Conservation (phyloP, 2,329 filamentous ascomycete genomes). For the Amauroascus verrucosus region DNA sequence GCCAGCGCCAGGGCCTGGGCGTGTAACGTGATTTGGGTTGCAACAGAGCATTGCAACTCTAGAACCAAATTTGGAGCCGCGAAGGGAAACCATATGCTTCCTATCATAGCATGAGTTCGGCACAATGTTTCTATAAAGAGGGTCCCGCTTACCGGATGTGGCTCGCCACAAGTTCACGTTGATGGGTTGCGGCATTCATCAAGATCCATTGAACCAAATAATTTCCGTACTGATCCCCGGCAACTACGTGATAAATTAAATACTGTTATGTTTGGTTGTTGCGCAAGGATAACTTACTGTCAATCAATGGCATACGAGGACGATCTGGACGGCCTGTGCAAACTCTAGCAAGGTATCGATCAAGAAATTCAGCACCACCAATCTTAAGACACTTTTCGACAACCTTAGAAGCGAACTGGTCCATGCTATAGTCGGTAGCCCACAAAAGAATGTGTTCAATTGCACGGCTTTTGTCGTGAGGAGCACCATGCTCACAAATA, state of each 20-base stretch:
- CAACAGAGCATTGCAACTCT: conserved; percentile 98
- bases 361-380: conserved; percentile 77
- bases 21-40: conserved; percentile 80
- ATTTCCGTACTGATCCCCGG: conserved; percentile 97
- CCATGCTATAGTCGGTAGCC: conserved; percentile 94
- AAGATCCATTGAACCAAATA: conserved; percentile 97
- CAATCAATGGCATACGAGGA: conserved; percentile 90
- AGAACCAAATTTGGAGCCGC: conserved; percentile 96
- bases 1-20: conserved; percentile 73
- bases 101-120: conserved; percentile 25
- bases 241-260: conserved; percentile 42
- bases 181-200: conserved; percentile 73
- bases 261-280: neutral
- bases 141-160: conserved; percentile 61
- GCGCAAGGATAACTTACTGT: conserved; percentile 48
- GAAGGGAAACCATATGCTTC: conserved; percentile 98
- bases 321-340: conserved; percentile 84
- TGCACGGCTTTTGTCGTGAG: conserved; percentile 81
- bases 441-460: conserved; percentile 92
- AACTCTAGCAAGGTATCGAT: conserved; percentile 85
- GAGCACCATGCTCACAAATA: conserved; percentile 90
- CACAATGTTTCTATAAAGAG: neutral
- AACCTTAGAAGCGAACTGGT: conserved; percentile 97
- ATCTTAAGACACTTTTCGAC: conserved; percentile 99
- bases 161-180: conserved; percentile 82